Base-by-base conservation (phyloP, 1,284 basidiomycete genomes). In the Mycosarcoma maydis region DNA sequence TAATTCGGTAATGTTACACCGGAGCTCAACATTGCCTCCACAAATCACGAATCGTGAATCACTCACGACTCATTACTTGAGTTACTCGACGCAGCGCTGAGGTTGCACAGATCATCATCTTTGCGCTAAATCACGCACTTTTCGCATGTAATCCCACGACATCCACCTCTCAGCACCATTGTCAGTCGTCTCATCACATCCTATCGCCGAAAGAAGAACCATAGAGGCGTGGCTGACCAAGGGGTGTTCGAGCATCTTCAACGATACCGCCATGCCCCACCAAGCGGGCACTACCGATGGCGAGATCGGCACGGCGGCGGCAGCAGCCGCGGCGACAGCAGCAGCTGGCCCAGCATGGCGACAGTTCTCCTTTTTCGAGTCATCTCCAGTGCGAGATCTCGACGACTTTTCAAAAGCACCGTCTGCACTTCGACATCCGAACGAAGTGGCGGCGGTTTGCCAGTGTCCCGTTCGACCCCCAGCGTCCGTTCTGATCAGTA, bases 291-390 rank as follows among this genome's bases (percentile, higher is more conserved):
- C 26, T 7, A 40, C 48, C 26, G 29, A 61, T 10, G 43, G 17
- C 13, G 68, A 71, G 57, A 50, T 59, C 33, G 64, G 69, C 48
- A 49, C 59, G 26, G 66, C 53, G 1, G 64, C 49, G 3, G 55
- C 65, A 5, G 66, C 55, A 10, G 58, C 68, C 2, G 46, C 59
- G 10, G 56, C 70, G 2, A 51, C 62, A 2, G 56, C 70, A 6
- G 66, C 64, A 0, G 73, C 73, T 17, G 71, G 61, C 38, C 75
- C 75, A 37, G 73, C 75, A 24, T 77, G 75, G 75, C 62, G 75
- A 8, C 71, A 75, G 20, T 73, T 77, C 61, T 56, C 62, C 24
- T 77, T 77, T 55, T 77, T 72, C 54, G 75, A 77, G 20, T 46
- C 66, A 19, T 66, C 57, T 6, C 53, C 48, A 1, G 56, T 77